Base-by-base conservation (phyloP, 1,139 yeast genomes). In the Eremothecium sinecaudum region DNA sequence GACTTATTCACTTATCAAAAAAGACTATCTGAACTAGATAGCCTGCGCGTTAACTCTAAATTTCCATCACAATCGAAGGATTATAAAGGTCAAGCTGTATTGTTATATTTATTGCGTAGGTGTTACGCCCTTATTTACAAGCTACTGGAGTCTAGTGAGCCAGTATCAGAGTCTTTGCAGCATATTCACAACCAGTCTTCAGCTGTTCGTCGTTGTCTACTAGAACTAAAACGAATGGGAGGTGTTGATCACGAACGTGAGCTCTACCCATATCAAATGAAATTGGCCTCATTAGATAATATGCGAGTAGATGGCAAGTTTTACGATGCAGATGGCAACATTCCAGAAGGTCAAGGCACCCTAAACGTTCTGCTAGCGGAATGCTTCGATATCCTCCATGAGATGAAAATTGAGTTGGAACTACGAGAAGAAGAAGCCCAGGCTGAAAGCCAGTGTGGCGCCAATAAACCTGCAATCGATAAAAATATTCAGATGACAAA, bases 261-360 rank as follows among this genome's bases (percentile, higher is more conserved):
- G 54, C 67, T 90, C 39, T 90, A 86, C 51, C 98, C 97, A 6
- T 90, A 83, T 58, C 97, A 90, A 59, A 76, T 90, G 75, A 90
- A 90, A 59, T 68, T 90, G 38, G 92, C 93, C 1, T 79, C 93
- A 10, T 68, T 90, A 43, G 97, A 90, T 57, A 81, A 84, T 50
- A 59, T 81, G 52, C 73, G 96, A 51, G 69, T 66, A 13, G 97
- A 90, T 56, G 98, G 98, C 21, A 87, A 82, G 63, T 90, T 90
- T 51, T 55, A 55, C 42, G 75, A 81, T 52, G 80, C 84, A 22
- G 84, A 83, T 43, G 82, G 76, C 35, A 81, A 82, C 44, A 79
- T 87, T 25, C 98, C 98, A 5, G 96, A 90, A 58, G 98, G 98
- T 10, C 98, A 90, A 60, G 97, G 95, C 8, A 78, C 94, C 24